Percentiles rank a stretch among this genome's conserved stretches.
Conservation (phyloP, 108 stramenopile species). For the Stephanodiscus triporus region DNA sequence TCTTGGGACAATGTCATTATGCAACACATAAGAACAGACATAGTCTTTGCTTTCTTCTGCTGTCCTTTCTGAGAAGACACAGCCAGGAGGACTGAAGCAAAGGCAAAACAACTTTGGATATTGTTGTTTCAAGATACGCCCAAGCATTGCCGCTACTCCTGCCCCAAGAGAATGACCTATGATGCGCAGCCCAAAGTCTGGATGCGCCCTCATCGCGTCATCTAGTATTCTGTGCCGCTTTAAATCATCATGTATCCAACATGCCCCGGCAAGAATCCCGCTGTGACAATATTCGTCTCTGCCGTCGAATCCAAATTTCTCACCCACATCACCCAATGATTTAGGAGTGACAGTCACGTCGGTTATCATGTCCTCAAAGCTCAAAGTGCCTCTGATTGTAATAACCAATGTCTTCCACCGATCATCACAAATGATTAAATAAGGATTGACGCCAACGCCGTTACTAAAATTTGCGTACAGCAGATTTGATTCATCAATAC, state of each 20-base stretch:
- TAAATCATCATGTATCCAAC: conserved; percentile 85
- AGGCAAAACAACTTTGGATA: conserved; percentile 77
- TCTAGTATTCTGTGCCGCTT: conserved; percentile 65
- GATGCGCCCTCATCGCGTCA: conserved; percentile 49
- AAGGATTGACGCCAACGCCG: conserved; percentile 67
- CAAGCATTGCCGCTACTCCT: conserved; percentile 82
- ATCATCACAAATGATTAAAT: conserved; percentile 89
- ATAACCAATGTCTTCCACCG: conserved; percentile 83
- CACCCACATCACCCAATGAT: conserved; percentile 69
- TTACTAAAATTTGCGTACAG: conserved; percentile 88
- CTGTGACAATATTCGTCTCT: conserved; percentile 79
- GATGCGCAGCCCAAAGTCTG: conserved; percentile 73
- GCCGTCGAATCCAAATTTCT: conserved; percentile 86
- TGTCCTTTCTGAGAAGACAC: conserved; percentile 72
- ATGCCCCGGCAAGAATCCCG: conserved; percentile 80
- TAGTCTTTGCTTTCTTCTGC: conserved; percentile 64
- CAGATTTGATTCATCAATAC: conserved; percentile 79
- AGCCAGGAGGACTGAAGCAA: conserved; percentile 89
- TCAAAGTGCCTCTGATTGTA: conserved; percentile 93
- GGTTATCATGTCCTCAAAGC: conserved; percentile 92
- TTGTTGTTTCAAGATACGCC: conserved; percentile 72
- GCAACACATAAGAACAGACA: conserved; percentile 65
- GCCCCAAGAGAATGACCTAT: conserved; percentile 95
- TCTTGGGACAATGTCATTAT: conserved; percentile 87
- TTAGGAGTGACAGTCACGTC: conserved; percentile 88